Base-by-base conservation (phyloP, 768 basidiomycete species). In the Termitomyces bulborhizus region DNA sequence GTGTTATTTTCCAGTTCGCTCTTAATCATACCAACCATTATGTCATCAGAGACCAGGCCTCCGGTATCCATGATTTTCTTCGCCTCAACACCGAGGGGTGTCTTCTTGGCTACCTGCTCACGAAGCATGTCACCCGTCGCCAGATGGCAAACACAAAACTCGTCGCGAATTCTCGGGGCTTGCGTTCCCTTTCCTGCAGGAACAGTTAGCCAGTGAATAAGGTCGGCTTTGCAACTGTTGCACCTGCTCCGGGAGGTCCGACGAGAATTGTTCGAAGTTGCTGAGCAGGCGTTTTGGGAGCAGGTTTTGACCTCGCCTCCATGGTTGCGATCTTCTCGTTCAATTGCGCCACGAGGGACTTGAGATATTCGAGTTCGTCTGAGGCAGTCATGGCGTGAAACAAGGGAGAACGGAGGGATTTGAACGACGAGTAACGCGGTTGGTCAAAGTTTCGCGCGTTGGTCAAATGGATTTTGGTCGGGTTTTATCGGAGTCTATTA, bases 91-190 rank as follows among this genome's bases (percentile, higher is more conserved):
- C 97, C 97, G 41, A 99, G 83, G 42, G 82, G 74, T 4, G 97
- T 97, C 75, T 95, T 88, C 68, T 85, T 71, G 36, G 84, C 66
- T 57, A 99, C 93, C 71, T 99, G 93, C 60, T 93, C 91, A 48
- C 97, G 88, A 55, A 99, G 80, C 93, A 99, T 96, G 76, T 99
- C 97, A 18, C 97, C 97, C 31, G 97, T 99, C 26, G 97, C 96
- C 63, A 99, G 77, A 76, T 99, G 97, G 78, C 97, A 99, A 44
- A 99, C 84, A 68, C 93, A 95, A 78, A 90, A 99, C 66, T 90
- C 82, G 59, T 93, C 86, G 51, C 87, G 85, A 75, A 99, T 94
- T 68, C 79, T 82, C 5, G 97, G 96, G 0, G 94, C 97, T 71
- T 99, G 97, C 3, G 97, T 99, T 27, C 97, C 97, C 80, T 99